Base-by-base conservation (phyloP, 306 rosid species). In the Hylodesmum podocarpum region DNA sequence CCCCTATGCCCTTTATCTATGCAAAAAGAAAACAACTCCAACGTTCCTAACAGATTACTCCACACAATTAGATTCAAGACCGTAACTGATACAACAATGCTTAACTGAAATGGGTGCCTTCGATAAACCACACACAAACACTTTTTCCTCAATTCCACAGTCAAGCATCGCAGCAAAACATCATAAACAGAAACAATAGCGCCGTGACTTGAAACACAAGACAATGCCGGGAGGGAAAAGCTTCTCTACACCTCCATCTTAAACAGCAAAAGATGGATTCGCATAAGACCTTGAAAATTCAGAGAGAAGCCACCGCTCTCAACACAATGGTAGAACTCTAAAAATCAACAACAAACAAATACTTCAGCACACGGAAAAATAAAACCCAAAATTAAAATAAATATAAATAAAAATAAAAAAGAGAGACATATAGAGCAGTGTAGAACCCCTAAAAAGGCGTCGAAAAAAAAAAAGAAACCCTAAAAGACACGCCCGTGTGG, bases 171-270 rank as follows among this genome's bases (percentile, higher is more conserved):
- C 73, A 33, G 7, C 55, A 71, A 78, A 75, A 69, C 80, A 50
- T 33, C 46, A 46, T 74, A 54, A 73, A 28, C 34, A 68, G 41
- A 43, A 40, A 40, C 76, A 6, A 67, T 43, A 66, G 27, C 22
- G 64, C 54, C 63, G 27, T 47, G 50, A 50, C 81, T 63, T 19
- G 44, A 72, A 79, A 77, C 57, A 44, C 62, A 64, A 57, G 76
- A 33, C 82, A 83, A 80, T 78, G 86, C 36, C 36, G 81, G n/a
- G 22, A 69, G 44, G 19, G 68, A 76, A 46, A 77, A 71, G 33
- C 59, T 78, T 77, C 80, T 74, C 88, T 84, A 89, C 62, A 70
- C 84, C 83, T 82, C 96, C 93, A 86, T 86, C 88, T 84, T 78
- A 72, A 78, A 59, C 57, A 36, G 27, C 81, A 24, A 75, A 84